Evolutionary conservation across 192 early-diverging fungal species (phyloP), one percentile per base, ranked within the genome.

Genomic region (Glomus cerebriforme): DNA sequence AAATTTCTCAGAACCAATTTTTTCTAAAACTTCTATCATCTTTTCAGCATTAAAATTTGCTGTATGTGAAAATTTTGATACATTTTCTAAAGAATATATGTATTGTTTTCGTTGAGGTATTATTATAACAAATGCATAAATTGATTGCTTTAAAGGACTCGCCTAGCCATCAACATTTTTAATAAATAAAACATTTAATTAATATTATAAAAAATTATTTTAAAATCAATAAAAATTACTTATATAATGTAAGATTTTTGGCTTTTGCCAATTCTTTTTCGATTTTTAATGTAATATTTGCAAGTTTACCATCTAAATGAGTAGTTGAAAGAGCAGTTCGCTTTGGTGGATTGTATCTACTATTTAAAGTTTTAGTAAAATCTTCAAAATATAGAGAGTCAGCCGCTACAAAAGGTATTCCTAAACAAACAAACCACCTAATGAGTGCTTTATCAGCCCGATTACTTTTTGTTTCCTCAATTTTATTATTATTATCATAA

Each of bases 171-270:
- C 68, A 24, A 70, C 35, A 37, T 5, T 7, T 37, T 37, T 37
- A 37, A 37, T 37, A 37, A 37, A 37, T 7, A 37, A 37, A 39
- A 8, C n/a, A n/a, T n/a, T n/a, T n/a, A n/a, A 6, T 39, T 39
- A 39, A 39, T 7, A 39, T 39, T 7, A 39, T n/a, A 7, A 0
- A 39, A 39, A 39, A 8, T 39, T 7, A 39, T 39, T 6, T 39
- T 8, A 39, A 39, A 39, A 39, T 8, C 6, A 39, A 7, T 39
- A 39, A 39, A 7, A 39, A 39, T 9, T 39, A 39, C 37, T 39
- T 45, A 37, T n/a, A 70, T 43, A 70, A 70, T 7, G 68, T 70
- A 70, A 70, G 39, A 27, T 70, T 39, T 70, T 35, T 70, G 2
- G 68, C 22, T 0, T 70, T 70, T 9, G 2, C 15, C 1, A 70